Base-by-base conservation (phyloP, 148 eudicot genomes). In the Chenopodium quinoa region DNA sequence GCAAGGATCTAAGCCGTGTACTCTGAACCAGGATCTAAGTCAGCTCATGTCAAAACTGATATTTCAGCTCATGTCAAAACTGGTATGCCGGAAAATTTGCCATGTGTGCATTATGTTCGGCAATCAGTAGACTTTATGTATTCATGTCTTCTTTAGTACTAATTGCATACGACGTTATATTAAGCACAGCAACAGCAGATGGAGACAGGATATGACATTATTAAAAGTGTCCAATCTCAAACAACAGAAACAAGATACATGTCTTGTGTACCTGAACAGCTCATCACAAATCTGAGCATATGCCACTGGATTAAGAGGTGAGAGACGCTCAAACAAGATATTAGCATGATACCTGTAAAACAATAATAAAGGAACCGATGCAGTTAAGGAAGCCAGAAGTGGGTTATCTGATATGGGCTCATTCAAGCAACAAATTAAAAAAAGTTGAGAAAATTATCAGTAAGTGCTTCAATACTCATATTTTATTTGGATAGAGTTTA, bases 331-430 rank as follows among this genome's bases (percentile, higher is more conserved):
- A 86, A 92, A 92, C 16, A 97, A 83, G 34, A 90, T 79, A 81
- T 87, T 89, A 27, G 99, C 97, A 91, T 97, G 98, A 85, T 54
- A 85, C 99, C 99, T 97, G 92, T 25, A 80, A 80, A 23, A 52
- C 63, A 77, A 65, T 6, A 2, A 46, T 29, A 69, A 68, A 47
- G 29, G 6, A 29, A 75, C 27, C 71, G 20, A 79, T 68, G 71
- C 9, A 58, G 58, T 79, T 29, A 79, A 23, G 11, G 20, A 10
- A 17, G 32, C 5, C 9, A 20, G 29, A 14, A 40, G 71, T 62
- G 44, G 82, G 4, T 47, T 4, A 22, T 74, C 50, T 54, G 17
- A n/a, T 13, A 23, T 62, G 32, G 34, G 50, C 48, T 68, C 44
- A 44, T 10, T 23, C 23, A 20, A 46, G 56, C 46, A 50, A 48